These are phyloP conservation scores for Phytophthora pluvialis DNA, from an alignment of 352 stramenopile species.

Conservation along the genomic window DNA sequence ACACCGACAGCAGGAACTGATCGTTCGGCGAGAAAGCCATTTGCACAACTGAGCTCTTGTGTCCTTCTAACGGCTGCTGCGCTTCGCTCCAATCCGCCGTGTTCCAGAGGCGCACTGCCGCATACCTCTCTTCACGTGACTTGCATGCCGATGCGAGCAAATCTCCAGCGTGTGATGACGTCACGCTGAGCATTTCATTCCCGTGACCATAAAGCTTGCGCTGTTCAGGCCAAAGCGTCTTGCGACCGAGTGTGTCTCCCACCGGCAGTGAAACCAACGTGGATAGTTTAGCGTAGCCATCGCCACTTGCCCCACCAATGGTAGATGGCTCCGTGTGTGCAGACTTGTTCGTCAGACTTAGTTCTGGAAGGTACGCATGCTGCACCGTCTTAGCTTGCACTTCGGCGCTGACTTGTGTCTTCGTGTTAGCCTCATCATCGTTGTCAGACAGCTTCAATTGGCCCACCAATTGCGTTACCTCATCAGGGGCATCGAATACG, in stretches of 20 bases:
- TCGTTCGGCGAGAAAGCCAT: conserved; percentile 76
- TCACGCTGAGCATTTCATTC: conserved; percentile 79
- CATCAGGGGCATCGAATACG: conserved; percentile 69
- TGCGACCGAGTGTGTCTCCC: conserved; percentile 62
- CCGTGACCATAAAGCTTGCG: conserved; percentile 84
- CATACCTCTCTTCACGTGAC: conserved; percentile 71
- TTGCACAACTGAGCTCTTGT: conserved; percentile 84
- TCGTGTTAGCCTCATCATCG: background rate
- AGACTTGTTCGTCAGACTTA: conserved; percentile 82
- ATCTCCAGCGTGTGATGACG: conserved; percentile 56
- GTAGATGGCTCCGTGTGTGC: conserved; percentile 8
- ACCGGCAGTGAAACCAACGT: conserved; percentile 49
- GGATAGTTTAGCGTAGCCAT: conserved; percentile 34
- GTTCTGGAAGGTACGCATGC: conserved; percentile 74
- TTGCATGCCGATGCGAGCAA: conserved; percentile 78
- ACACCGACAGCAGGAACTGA: conserved; percentile 67
- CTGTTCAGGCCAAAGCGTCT: conserved; percentile 79
- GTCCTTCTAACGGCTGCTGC: conserved; percentile 55
- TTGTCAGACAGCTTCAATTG: conserved; percentile 22
- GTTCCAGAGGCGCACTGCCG: conserved; percentile 71
- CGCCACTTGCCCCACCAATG: conserved; percentile 19
- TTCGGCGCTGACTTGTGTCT: conserved; percentile 3
- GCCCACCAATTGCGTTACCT: conserved; percentile 43
- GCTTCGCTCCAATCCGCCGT: conserved; percentile 59
- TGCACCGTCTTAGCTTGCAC: conserved; percentile 25